A percentile compares a stretch with the other conserved stretches of the same genome.
These are phyloP conservation scores for Adenanthera pavonina DNA, from an alignment of 306 rosid species.

Conservation along the genomic window DNA sequence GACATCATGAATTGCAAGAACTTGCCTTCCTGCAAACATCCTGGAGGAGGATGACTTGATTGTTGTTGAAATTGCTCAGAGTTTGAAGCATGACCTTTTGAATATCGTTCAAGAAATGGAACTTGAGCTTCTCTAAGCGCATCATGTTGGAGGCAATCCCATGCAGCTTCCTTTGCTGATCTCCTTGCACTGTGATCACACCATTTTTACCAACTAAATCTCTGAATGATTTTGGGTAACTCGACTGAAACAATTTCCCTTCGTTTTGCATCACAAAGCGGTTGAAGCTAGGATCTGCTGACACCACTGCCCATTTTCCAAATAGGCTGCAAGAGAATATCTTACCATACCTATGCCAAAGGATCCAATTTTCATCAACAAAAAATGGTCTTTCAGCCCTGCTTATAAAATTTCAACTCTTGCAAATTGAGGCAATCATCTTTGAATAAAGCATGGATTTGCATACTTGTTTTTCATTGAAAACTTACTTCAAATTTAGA, in stretches of 20 bases:
- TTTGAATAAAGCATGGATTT: neutral
- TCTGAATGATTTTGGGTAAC: conserved; percentile 89
- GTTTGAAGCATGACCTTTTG: conserved; percentile 76
- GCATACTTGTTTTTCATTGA: conserved; percentile 5
- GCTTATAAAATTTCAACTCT: conserved; percentile 15
- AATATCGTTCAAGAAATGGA: conserved; percentile 67
- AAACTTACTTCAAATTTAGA: conserved; percentile 23
- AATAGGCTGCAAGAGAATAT: conserved; percentile 85
- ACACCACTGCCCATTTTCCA: conserved; percentile 87
- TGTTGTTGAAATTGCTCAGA: conserved; percentile 54
- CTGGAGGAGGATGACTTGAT: conserved; percentile 75
- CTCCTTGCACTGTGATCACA: conserved; percentile 91
- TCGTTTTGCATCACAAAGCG: conserved; percentile 90
- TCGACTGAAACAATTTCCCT: conserved; percentile 75
- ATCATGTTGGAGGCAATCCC: conserved; percentile 86
- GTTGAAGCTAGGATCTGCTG: conserved; percentile 86
- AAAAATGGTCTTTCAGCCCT: conserved; percentile 24
- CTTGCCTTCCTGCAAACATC: conserved; percentile 89
- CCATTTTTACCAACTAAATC: conserved; percentile 96
- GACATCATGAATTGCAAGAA: neutral
- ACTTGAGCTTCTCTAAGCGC: conserved; percentile 77
- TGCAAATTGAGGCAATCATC: conserved; percentile 24
- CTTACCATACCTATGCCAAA: conserved; percentile 74
- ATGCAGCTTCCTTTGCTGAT: conserved; percentile 85
- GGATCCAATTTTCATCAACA: conserved; percentile 6